Conservation (phyloP, 306 rosid genomes). For the Lagenaria siceraria region DNA sequence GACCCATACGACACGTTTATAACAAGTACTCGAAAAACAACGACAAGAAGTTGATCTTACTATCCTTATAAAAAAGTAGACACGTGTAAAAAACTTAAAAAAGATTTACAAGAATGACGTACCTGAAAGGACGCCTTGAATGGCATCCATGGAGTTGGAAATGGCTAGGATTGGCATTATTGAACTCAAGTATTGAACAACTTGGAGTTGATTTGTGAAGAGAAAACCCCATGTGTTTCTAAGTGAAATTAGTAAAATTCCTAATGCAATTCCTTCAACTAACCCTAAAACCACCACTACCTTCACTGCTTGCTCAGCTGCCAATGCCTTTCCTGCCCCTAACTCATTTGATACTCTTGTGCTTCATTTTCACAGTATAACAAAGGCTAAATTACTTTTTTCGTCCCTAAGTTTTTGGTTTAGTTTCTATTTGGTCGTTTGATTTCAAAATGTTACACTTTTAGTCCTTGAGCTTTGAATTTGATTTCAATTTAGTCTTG, state of each 20-base stretch:
- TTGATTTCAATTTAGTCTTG: too few species aligned
- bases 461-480: background rate
- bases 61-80: too few species aligned
- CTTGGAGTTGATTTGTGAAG: background rate
- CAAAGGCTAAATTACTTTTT: too few species aligned
- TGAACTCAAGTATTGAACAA: background rate
- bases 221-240: background rate
- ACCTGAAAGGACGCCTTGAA: background rate
- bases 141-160: constrained; percentile 3
- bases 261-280: background rate
- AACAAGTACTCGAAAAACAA: background rate
- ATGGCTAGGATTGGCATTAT: background rate
- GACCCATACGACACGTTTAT: background rate
- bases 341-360: background rate
- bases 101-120: too few species aligned
- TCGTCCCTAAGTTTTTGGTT: too few species aligned
- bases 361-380: background rate
- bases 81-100: too few species aligned
- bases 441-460: too few species aligned
- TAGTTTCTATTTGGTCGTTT: too few species aligned
- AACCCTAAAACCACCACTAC: background rate
- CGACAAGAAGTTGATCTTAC: too few species aligned
- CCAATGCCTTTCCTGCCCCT: background rate
- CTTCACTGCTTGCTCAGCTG: background rate
- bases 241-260: background rate